These are phyloP conservation scores for Theileria sp. DNA, from an alignment of 169 alveolate genomes.

Conservation along the genomic window DNA sequence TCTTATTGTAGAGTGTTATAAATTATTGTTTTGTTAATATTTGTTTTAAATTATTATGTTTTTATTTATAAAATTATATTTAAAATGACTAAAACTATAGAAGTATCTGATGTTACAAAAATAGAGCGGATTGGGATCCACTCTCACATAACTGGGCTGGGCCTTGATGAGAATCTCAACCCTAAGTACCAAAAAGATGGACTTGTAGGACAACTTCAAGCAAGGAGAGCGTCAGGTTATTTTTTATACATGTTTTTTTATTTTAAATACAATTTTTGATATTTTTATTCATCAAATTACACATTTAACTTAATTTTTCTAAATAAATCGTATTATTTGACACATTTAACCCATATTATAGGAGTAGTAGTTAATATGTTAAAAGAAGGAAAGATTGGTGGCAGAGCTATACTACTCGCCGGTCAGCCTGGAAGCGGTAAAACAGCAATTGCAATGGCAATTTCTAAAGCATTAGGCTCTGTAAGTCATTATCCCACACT, in stretches of 20 bases:
- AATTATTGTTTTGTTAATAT: not conserved
- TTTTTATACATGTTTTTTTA: not conserved
- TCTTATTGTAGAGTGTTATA: not conserved
- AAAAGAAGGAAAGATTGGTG: slow-evolving; percentile 95
- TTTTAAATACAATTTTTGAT: not conserved
- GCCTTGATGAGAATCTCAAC: slow-evolving; percentile 93
- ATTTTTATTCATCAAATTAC: not conserved
- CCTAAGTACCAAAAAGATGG: slow-evolving; percentile 93
- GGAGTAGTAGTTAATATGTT: slow-evolving; percentile 93
- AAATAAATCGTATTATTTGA: not conserved
- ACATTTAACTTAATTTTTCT: slow-evolving; percentile 2
- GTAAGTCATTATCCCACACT: slow-evolving; percentile 36
- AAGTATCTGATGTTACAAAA: slow-evolving; percentile 76
- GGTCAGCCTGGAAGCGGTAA: slow-evolving; percentile 99
- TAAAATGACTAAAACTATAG: slow-evolving; percentile 54
- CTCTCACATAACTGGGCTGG: slow-evolving; percentile 97
- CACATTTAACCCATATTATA: not conserved
- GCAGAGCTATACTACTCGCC: slow-evolving; percentile 96
- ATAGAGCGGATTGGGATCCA: slow-evolving; percentile 96
- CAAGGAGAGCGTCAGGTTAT: slow-evolving; percentile 93
- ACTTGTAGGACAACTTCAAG: slow-evolving; percentile 92
- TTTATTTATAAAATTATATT: too few relatives aligned
- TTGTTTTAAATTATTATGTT: not conserved
- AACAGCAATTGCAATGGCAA: slow-evolving; percentile 99
- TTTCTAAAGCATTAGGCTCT: slow-evolving; percentile 95